Percentiles rank a stretch among this genome's conserved stretches.
These are phyloP conservation scores for Withania somnifera DNA, from an alignment of 305 asterid genomes.

Conservation along the genomic window DNA sequence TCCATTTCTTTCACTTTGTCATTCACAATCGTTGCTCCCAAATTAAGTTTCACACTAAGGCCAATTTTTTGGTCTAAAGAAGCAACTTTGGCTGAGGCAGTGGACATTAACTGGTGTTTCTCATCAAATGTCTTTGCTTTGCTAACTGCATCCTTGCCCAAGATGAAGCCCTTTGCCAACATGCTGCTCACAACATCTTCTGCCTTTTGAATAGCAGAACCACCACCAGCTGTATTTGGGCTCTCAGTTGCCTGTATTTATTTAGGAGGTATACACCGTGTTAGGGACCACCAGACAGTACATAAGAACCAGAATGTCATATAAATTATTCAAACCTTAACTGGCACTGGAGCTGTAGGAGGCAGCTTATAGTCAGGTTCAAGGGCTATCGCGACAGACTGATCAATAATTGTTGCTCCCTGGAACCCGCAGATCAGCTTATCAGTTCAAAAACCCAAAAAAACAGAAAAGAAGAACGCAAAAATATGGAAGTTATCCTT, in stretches of 20 bases:
- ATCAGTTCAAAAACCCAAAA: neutral
- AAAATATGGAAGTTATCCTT: neutral
- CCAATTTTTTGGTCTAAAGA: constrained; percentile 63
- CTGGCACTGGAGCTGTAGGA: constrained; percentile 23
- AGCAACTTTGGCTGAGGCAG: constrained; percentile 62
- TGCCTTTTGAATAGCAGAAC: constrained; percentile 50
- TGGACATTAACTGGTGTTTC: constrained; percentile 50
- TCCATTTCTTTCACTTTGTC: constrained; percentile 66
- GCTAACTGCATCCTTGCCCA: constrained; percentile 60
- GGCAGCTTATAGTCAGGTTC: constrained; percentile 48
- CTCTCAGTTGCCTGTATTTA: constrained; percentile 28
- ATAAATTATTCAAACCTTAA: constrained; percentile 15
- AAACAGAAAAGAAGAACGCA: neutral
- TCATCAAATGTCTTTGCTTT: constrained; percentile 65
- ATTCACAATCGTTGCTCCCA: constrained; percentile 57
- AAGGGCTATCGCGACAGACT: constrained; percentile 42
- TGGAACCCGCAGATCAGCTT: constrained; percentile 11
- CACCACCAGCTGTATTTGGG: constrained; percentile 20
- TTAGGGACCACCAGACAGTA: neutral
- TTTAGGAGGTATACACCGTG: neutral
- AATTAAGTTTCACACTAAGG: constrained; percentile 44
- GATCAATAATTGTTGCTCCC: constrained; percentile 75
- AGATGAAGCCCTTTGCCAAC: constrained; percentile 60
- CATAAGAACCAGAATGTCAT: neutral
- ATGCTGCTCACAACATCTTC: constrained; percentile 68